These are phyloP conservation scores for Kazachstania psychrophila DNA, from an alignment of 805 yeast species.

Conservation along the genomic window DNA sequence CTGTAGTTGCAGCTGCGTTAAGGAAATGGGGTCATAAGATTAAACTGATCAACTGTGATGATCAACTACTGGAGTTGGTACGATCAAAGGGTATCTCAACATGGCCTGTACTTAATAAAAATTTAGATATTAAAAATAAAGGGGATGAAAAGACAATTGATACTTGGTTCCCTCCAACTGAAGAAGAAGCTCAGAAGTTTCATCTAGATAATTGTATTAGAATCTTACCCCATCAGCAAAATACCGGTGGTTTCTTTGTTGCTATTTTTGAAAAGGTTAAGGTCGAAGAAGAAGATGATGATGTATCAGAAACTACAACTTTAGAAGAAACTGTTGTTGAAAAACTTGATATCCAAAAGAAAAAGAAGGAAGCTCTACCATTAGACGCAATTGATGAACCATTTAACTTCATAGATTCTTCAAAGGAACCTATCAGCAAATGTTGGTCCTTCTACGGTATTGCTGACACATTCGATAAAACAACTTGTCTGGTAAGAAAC, in stretches of 20 bases:
- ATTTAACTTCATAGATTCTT: slow-evolving; percentile 63
- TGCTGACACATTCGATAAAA: slow-evolving; percentile 54
- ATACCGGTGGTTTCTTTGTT: slow-evolving; percentile 96
- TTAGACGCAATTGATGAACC: slow-evolving; percentile 95
- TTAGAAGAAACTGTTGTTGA: slow-evolving; percentile 1
- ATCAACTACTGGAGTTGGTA: slow-evolving; percentile 64
- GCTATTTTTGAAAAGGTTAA: slow-evolving; percentile 72
- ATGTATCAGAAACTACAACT: background rate
- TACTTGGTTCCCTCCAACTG: slow-evolving; percentile 72
- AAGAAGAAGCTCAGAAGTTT: slow-evolving; percentile 56
- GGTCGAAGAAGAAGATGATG: slow-evolving; percentile 11
- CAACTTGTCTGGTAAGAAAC: slow-evolving; percentile 79
- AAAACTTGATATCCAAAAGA: slow-evolving; percentile 23
- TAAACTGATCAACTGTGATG: slow-evolving; percentile 58
- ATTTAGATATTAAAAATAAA: slow-evolving; percentile 48
- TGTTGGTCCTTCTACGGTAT: slow-evolving; percentile 88
- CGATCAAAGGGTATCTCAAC: slow-evolving; percentile 65
- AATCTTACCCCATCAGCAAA: slow-evolving; percentile 94
- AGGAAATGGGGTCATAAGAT: slow-evolving; percentile 66
- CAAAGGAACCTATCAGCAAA: slow-evolving; percentile 54
- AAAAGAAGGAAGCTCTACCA: slow-evolving; percentile 68
- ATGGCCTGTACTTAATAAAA: slow-evolving; percentile 86
- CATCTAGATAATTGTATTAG: slow-evolving; percentile 74
- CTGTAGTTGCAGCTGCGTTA: slow-evolving; percentile 90
- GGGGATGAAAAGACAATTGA: slow-evolving; percentile 39